Evolutionary conservation across 2,329 filamentous ascomycete species (phyloP), one percentile per base, ranked within the genome.

Genomic region (Colletotrichum phormii): DNA sequence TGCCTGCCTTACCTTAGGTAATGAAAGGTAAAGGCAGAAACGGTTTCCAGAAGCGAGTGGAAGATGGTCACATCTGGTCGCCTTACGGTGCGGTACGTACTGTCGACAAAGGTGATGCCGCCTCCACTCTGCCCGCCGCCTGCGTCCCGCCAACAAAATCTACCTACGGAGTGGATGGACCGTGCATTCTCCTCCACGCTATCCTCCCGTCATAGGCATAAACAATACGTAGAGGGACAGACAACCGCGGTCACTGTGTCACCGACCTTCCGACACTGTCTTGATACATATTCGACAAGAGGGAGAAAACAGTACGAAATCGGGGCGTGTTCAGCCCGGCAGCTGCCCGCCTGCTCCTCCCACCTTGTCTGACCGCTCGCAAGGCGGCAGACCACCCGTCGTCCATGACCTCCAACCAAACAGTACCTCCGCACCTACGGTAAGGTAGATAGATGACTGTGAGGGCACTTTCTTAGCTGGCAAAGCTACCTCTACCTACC

Each of bases 401-500:
- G 29, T 35, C 31, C 46, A 49, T 64, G 29, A 26, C 64, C 24
- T 46, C 24, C 33, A 65, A 22, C 46, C 31, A 37, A 64, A 64
- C 51, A 64, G 37, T 60, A 15, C 15, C 6, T 42, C 37, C 37
- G 37, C 18, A 18, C 37, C 37, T 42, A 42, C 37, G 37, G 26
- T 29, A 29, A 29, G 26, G 26, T 29, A 29, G 26, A 29, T 29
- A 29, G 26, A 29, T 29, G 26, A 29, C 26, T 29, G 26, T 29
- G 63, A 55, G 63, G 55, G 35, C 64, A 51, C 42, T 60, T 61
- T 61, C 33, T 15, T 18, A 13, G 49, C 42, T 31, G 37, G 42
- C 22, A 66, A 63, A 72, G 70, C 60, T 69, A 70, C 65, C 46
- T 69, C 66, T 65, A 64, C 66, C 60, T 72, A 61, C 71, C 66